phyloP scores from a whole-genome alignment of 345 rosid species.

The Psidium friedrichsthalianum region DNA sequence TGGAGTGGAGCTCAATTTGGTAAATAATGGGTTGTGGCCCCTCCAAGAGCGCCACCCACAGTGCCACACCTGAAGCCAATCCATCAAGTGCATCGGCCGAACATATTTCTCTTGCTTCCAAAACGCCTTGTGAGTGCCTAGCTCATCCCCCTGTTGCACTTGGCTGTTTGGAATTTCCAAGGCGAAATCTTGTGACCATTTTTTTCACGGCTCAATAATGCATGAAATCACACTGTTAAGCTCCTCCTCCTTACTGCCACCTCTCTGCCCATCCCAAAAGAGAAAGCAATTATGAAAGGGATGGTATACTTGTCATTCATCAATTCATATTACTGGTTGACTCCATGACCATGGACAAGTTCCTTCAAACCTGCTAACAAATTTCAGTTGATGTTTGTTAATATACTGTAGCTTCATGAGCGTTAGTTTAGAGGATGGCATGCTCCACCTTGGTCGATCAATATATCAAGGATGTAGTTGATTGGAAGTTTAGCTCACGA shows the following conservation, averaged over 20 bases:
- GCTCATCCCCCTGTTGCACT: not conserved
- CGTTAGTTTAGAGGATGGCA: not conserved
- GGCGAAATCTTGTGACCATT: not conserved
- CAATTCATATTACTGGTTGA: not conserved
- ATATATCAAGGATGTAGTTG: not conserved
- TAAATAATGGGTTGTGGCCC: not conserved
- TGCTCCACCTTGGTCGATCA: not conserved
- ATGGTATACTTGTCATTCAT: not conserved
- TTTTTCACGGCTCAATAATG: not conserved
- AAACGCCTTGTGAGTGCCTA: slow-evolving; percentile 8
- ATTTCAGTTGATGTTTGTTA: not conserved
- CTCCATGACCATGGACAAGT: not conserved
- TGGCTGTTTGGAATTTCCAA: not conserved
- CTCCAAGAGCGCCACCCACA: not conserved
- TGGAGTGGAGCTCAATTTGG: not conserved
- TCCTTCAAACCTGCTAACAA: not conserved
- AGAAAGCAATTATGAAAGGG: not conserved
- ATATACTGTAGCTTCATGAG: not conserved
- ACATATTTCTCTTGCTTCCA: slow-evolving; percentile 3
- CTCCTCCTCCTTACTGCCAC: not conserved
- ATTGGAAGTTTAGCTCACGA: not conserved
- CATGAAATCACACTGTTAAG: not conserved
- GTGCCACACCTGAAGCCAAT: not conserved
- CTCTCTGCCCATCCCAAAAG: not conserved
- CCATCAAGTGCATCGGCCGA: not conserved